Base-by-base conservation (phyloP, 108 stramenopile genomes). In the Skeletonema menzelii region DNA sequence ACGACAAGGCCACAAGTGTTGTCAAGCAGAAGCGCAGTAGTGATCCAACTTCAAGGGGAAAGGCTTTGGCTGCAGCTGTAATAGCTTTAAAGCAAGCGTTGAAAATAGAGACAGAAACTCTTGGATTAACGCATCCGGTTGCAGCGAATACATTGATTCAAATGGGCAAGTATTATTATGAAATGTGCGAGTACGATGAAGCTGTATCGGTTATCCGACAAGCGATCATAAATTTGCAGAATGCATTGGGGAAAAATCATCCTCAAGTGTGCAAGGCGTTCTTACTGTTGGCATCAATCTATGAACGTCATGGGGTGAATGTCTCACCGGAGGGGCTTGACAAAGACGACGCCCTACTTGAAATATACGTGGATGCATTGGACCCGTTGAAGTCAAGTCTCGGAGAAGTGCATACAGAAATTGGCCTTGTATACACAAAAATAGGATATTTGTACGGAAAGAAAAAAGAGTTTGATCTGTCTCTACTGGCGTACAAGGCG, bases 401-500 rank as follows among this genome's bases (percentile, higher is more conserved):
- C 30, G 57, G 69, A 12, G 70, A 78, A 31, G 53, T 72, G 17
- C 65, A 78, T 59, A 22, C 69, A 15, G 70, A 78, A 30, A 63
- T 78, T 7, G 77, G 65, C 38, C 60, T 78, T 61, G 35, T 78
- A 5, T 78, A 78, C 37, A 40, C 62, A 4, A 78, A 78, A 42
- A 78, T 78, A 28, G 77, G 77, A 26, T 67, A 78, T 42, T 62
- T 78, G 46, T 78, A 78, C 46, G 62, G 63, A 27, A 78, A 66
- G 65, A 71, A 78, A 59, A 63, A 60, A 31, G 77, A 71, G 62
- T 8, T 38, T 30, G 71, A 38, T 22, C 49, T 78, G 26, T 40
- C 70, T 14, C 35, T 65, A 17, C 34, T 78, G 31, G 77, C 77
- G 8, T 78, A 78, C 28, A 78, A 78, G 19, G 77, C 77, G 6